Conservation (phyloP, 1,284 basidiomycete species). For the Sphaerobolus stellatus region DNA sequence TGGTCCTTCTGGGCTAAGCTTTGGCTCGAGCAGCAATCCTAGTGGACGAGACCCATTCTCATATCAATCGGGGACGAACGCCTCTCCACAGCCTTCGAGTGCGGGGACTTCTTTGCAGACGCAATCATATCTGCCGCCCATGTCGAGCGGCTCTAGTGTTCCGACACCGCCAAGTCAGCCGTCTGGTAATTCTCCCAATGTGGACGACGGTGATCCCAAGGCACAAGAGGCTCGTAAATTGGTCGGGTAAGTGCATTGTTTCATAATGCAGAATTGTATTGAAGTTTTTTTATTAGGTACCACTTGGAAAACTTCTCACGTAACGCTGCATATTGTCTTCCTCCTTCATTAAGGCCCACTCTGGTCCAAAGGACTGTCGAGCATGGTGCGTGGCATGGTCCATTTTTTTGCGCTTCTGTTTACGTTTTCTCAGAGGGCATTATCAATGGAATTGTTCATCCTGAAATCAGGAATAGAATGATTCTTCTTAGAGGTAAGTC, state of each 20-base stretch:
- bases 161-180: neutral
- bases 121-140: neutral
- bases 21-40: neutral
- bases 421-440: constrained; percentile 60
- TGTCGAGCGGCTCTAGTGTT: neutral
- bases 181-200: neutral
- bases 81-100: neutral
- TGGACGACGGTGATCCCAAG: constrained; percentile 54
- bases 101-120: neutral
- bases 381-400: constrained; percentile 55
- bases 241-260: constrained; percentile 55
- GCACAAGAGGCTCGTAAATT: constrained; percentile 77
- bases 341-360: constrained; percentile 82
- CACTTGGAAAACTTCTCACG: constrained; percentile 32
- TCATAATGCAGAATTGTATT: neutral
- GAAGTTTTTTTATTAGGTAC: constrained; percentile 9
- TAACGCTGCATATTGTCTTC: constrained; percentile 76
- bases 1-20: neutral
- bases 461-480: constrained; percentile 73
- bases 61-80: neutral
- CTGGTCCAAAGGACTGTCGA: constrained; percentile 85
- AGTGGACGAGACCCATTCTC: constrained; percentile 1
- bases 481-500: constrained; percentile 34
- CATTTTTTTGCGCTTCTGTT: constrained; percentile 6
- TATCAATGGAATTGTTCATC: constrained; percentile 86